Base-by-base conservation (phyloP, 306 rosid species). In the Prunus mongolica region DNA sequence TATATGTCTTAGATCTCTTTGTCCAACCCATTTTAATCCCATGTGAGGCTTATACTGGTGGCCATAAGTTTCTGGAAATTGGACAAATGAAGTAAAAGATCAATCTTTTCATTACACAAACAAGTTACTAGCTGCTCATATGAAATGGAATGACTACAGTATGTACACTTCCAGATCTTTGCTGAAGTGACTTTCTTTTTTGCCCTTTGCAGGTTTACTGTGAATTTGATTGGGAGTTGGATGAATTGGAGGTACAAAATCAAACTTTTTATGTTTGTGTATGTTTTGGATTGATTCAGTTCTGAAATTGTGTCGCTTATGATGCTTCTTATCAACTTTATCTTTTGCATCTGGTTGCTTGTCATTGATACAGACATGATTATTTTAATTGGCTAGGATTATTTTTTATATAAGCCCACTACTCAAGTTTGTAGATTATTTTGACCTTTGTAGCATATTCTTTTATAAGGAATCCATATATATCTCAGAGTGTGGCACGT, bases 141-240 rank as follows among this genome's bases (percentile, higher is more conserved):
- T 55, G 22, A 28, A 30, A 34, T 47, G 20, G 34, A 38, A 32
- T 22, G 67, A 67, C 50, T 49, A 4, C 5, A 34, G 16, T 30
- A 44, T 38, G 45, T 50, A 14, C 12, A 58, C 71, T 74, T 20
- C 47, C 8, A n/a, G 69, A 7, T 63, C 63, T 77, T 55, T 13
- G 60, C 12, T 58, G 49, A 72, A 70, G 20, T 77, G 47, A 73
- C 77, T 38, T 65, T 18, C 72, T 46, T 52, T 75, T 71, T 75
- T 68, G 25, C 13, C 75, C 61, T 16, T 18, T 84, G 90, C 85
- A 90, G 97, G 78, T 93, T 64, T 86, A 86, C 82, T 89, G 93
- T 76, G 96, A 88, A 71, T 93, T 90, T 89, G 97, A 93, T 86
- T 93, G 96, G 97, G 97, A 90, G 61, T 79, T 93, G 38, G 97